A percentile compares a stretch with the other conserved stretches of the same genome.
Evolutionary conservation across 352 stramenopile species (phyloP).

Genomic region (Saprolegnia diclina): DNA sequence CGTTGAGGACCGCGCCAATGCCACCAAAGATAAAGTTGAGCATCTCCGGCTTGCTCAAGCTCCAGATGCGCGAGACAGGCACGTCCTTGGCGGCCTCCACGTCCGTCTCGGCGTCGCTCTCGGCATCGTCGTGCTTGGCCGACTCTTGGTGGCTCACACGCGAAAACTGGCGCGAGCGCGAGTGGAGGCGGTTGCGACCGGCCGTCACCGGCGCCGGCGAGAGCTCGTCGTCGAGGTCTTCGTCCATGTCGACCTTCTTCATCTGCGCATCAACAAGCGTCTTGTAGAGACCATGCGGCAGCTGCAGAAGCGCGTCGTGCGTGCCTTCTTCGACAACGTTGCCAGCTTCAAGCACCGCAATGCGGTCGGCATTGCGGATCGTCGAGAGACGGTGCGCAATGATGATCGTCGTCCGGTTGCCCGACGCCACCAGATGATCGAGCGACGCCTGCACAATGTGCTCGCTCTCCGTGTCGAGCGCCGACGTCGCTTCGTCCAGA

Average conservation of each 20-base stretch:
- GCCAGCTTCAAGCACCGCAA: conserved; percentile 71
- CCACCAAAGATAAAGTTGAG: conserved; percentile 36
- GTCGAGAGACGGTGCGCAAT: conserved; percentile 79
- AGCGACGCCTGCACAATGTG: conserved; percentile 87
- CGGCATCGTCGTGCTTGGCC: not conserved
- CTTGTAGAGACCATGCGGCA: conserved; percentile 29
- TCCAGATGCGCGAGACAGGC: conserved; percentile 39
- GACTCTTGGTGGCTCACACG: too few species aligned
- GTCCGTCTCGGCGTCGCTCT: conserved; percentile 16
- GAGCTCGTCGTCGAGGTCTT: not conserved
- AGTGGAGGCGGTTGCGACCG: not conserved
- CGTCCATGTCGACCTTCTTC: too few species aligned
- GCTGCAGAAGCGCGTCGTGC: conserved; percentile 73
- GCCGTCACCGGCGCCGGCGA: not conserved
- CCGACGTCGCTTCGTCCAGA: conserved; percentile 81
- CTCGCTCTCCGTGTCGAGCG: conserved; percentile 65
- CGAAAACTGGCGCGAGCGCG: too few species aligned
- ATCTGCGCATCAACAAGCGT: conserved; percentile 27
- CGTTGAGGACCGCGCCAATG: conserved; percentile 34
- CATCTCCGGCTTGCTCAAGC: conserved; percentile 42
- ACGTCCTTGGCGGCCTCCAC: conserved; percentile 9
- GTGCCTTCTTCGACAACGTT: conserved; percentile 71
- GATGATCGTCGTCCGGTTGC: conserved; percentile 74
- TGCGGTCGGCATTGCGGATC: conserved; percentile 67
- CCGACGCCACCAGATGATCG: conserved; percentile 38